Conservation (phyloP, 306 rosid species). For the Trifolium pratense region DNA sequence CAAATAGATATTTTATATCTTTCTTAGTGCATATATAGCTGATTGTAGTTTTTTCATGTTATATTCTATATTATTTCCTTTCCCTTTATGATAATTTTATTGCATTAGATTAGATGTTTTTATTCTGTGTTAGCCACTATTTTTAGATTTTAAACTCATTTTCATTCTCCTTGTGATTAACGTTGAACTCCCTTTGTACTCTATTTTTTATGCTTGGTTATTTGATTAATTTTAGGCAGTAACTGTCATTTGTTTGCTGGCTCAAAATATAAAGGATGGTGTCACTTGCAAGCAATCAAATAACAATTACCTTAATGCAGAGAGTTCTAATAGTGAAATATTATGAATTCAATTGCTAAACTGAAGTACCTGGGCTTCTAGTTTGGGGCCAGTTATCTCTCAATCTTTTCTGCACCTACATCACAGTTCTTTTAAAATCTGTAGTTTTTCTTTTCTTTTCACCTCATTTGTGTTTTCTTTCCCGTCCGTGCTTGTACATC, state of each 20-base stretch:
- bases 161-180: background rate
- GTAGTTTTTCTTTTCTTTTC: background rate
- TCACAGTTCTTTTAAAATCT: background rate
- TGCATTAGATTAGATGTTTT: background rate
- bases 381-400: slow-evolving; percentile 1
- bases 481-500: background rate
- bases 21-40: background rate
- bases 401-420: background rate
- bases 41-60: background rate
- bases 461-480: slow-evolving; percentile 6
- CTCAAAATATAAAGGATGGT: background rate
- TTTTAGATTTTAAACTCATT: background rate
- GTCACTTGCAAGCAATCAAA: background rate
- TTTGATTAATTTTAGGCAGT: background rate
- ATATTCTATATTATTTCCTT: background rate
- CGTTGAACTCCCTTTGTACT: background rate
- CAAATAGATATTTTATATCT: background rate
- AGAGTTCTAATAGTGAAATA: background rate
- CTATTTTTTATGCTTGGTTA: background rate
- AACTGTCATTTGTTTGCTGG: background rate
- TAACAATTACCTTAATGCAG: background rate
- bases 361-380: background rate
- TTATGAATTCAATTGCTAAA: background rate
- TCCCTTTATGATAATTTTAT: background rate
- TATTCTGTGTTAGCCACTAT: background rate